Percentiles rank a stretch among this genome's conserved stretches.
Evolutionary conservation across 169 alveolate species (phyloP).

Genomic region (Babesia bigemina): DNA sequence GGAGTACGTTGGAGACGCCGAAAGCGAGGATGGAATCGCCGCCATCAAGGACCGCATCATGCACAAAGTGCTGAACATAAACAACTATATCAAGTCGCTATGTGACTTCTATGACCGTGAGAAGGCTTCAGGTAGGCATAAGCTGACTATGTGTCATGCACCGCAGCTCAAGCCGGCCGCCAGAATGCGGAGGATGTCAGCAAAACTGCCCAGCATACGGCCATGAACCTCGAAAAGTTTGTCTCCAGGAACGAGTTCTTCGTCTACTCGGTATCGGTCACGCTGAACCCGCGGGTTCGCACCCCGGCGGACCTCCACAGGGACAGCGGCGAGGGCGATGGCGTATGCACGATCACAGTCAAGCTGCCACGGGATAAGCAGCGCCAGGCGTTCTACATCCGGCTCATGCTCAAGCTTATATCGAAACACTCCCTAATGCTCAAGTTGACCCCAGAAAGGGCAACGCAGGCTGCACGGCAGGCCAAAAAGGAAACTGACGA

Average conservation of each 20-base stretch:
- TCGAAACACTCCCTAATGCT: slow-evolving; percentile 52
- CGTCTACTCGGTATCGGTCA: slow-evolving; percentile 58
- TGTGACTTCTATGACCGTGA: slow-evolving; percentile 54
- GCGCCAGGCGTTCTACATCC: slow-evolving; percentile 49
- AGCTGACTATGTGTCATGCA: background rate
- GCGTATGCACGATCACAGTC: slow-evolving; percentile 68
- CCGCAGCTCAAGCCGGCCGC: slow-evolving; percentile 14
- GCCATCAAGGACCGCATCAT: slow-evolving; percentile 61
- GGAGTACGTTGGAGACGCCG: slow-evolving; percentile 44
- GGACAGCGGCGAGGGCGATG: slow-evolving; percentile 60
- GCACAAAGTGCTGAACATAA: slow-evolving; percentile 61
- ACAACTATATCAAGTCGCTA: slow-evolving; percentile 55
- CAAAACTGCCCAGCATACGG: slow-evolving; percentile 16
- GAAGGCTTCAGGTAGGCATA: slow-evolving; percentile 19
- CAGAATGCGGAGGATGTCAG: slow-evolving; percentile 24
- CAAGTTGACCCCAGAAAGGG: slow-evolving; percentile 33
- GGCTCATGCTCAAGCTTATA: slow-evolving; percentile 50
- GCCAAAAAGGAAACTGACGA: background rate
- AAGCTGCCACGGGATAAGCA: slow-evolving; percentile 56
- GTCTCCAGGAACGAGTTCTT: slow-evolving; percentile 64
- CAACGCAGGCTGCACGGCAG: background rate
- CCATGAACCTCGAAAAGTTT: slow-evolving; percentile 34
- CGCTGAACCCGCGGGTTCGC: slow-evolving; percentile 45
- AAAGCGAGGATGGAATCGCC: slow-evolving; percentile 20
- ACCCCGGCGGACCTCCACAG: slow-evolving; percentile 22